These are phyloP conservation scores for Dryas drummondii DNA, from an alignment of 306 rosid genomes.

Conservation along the genomic window DNA sequence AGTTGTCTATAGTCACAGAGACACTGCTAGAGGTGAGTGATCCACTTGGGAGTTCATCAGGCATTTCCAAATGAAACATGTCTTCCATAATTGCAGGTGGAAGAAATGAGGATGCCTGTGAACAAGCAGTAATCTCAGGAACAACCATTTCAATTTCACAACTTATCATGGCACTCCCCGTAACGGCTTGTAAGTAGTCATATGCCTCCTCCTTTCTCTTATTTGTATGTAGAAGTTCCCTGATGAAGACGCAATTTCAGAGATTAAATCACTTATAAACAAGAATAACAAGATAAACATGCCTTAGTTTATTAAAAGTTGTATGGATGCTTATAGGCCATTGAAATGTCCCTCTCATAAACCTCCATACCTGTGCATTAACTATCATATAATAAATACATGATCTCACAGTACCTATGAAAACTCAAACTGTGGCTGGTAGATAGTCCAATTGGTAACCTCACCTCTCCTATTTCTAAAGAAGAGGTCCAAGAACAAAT, in stretches of 20 bases:
- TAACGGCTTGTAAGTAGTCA: constrained; percentile 38
- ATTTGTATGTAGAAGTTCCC: constrained; percentile 78
- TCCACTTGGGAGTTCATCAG: constrained; percentile 41
- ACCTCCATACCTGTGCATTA: too few relatives aligned
- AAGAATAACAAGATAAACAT: neutral
- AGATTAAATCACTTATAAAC: neutral
- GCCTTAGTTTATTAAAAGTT: too few relatives aligned
- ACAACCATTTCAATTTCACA: constrained; percentile 73
- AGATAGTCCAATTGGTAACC: neutral
- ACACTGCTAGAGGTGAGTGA: constrained; percentile 46
- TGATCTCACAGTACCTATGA: neutral
- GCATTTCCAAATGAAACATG: constrained; percentile 39
- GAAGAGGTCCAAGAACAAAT: neutral
- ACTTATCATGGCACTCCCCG: constrained; percentile 56
- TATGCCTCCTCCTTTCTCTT: constrained; percentile 69
- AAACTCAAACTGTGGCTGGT: neutral
- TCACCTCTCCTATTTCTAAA: neutral
- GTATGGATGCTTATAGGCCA: too few relatives aligned
- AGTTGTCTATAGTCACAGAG: constrained; percentile 69
- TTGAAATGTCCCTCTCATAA: too few relatives aligned
- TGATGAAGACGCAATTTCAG: constrained; percentile 30
- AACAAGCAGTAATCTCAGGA: constrained; percentile 56
- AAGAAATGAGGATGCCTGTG: constrained; percentile 67
- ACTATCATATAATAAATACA: too few relatives aligned
- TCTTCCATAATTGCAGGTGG: constrained; percentile 69